Conservation (phyloP, 805 yeast genomes). For the Maudiozyma saulgeensis region DNA sequence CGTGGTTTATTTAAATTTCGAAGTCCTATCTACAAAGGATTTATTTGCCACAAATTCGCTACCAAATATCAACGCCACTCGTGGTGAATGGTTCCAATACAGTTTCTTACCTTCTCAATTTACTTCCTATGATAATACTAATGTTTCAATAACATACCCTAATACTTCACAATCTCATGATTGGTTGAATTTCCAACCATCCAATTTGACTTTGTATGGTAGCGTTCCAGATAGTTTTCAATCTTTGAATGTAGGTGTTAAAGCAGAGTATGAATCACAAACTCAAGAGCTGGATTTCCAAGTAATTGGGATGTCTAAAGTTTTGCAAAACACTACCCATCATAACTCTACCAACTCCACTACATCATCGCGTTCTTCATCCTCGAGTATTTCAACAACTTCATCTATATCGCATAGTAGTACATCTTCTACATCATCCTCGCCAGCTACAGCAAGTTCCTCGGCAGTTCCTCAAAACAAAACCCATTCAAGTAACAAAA, state of each 20-base stretch:
- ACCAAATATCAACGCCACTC: conserved; percentile 58
- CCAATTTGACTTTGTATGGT: conserved; percentile 64
- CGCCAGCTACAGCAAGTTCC: conserved; percentile 22
- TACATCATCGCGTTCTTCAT: conserved; percentile 2
- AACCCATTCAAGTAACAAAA: conserved; percentile 27
- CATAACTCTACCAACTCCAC: conserved; percentile 5
- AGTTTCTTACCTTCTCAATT: conserved; percentile 46
- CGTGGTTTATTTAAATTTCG: conserved; percentile 47
- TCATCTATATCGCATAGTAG: conserved; percentile 28
- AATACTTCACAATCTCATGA: conserved; percentile 29
- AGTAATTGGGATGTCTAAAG: conserved; percentile 40
- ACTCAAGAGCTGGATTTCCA: conserved; percentile 38
- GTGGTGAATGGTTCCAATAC: conserved; percentile 50
- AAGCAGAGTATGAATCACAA: conserved; percentile 31
- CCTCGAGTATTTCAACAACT: conserved; percentile 22
- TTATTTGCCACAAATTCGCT: conserved; percentile 47
- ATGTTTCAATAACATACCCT: conserved; percentile 35
- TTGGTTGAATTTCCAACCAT: conserved; percentile 59
- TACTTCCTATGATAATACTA: conserved; percentile 43
- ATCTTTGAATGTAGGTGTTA: conserved; percentile 32
- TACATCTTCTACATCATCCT: conserved; percentile 22
- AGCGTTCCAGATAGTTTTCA: conserved; percentile 46
- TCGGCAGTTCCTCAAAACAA: conserved; percentile 12
- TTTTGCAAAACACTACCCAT: neutral
- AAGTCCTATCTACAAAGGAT: conserved; percentile 41